phyloP scores from a whole-genome alignment of 148 eudicot species.

The Dianthus caryophyllus region DNA sequence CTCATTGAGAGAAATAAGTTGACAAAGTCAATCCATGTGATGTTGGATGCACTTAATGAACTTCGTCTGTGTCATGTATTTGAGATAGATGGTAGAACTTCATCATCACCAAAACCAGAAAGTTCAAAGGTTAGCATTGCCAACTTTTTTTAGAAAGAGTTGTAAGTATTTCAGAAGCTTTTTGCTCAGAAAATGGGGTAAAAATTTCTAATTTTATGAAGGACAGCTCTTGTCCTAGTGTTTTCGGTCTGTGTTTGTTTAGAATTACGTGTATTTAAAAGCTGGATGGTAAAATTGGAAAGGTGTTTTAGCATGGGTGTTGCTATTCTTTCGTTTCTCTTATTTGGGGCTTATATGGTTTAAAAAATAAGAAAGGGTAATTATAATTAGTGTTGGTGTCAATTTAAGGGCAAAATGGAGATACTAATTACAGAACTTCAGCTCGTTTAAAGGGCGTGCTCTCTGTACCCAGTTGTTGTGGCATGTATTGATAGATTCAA shows the following conservation, averaged over 20 bases:
- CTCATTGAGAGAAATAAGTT: slow-evolving; percentile 58
- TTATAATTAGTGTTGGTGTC: not conserved
- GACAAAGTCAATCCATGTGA: slow-evolving; percentile 67
- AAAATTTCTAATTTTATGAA: not conserved
- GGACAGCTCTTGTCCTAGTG: not conserved
- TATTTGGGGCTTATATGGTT: not conserved
- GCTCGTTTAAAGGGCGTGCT: not conserved
- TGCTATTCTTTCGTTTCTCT: not conserved
- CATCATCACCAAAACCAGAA: slow-evolving; percentile 42
- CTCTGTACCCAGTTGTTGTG: not conserved
- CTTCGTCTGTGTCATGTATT: slow-evolving; percentile 67
- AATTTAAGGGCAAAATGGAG: not conserved
- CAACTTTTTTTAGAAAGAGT: not conserved
- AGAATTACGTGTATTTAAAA: not conserved
- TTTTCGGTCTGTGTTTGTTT: not conserved
- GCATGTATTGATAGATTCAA: not conserved
- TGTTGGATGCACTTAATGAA: slow-evolving; percentile 78
- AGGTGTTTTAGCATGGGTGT: not conserved
- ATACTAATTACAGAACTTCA: not conserved
- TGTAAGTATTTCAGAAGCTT: not conserved
- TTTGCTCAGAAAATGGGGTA: not conserved
- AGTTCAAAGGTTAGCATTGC: slow-evolving; percentile 34
- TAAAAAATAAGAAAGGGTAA: no score
- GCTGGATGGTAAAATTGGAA: not conserved
- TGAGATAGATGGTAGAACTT: slow-evolving; percentile 51